Base-by-base conservation (phyloP, 805 yeast genomes). In the Grigorovia transvaalensis region DNA sequence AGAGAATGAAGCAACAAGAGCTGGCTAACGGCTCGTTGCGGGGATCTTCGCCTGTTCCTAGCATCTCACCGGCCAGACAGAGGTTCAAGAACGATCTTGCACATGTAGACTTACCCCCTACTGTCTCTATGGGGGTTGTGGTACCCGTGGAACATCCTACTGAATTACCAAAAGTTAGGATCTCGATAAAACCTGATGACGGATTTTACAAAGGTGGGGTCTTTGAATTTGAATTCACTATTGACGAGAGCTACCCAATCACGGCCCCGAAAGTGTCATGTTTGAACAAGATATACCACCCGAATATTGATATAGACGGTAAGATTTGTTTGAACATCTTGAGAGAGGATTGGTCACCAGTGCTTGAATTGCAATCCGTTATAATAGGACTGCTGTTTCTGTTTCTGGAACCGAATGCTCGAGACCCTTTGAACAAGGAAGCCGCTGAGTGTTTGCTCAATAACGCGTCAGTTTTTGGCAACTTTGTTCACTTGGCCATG, bases 331-430 rank as follows among this genome's bases (percentile, higher is more conserved):
- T 91, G 54, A 91, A 91, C 64, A 90, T 91, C 40, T 73, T 91
- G 53, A 74, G 98, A 58, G 96, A 90, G 65, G 98, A 91, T 66
- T 91, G 99, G 99, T 82, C 89, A 30, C 98, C 99, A 0, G 96
- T 89, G 0, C 73, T 91, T 57, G 86, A 85, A 53, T 71, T 91
- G 62, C 88, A 85, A 63, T 76, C 90, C 5, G 82, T 91, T 9
- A 74, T 90, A 51, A 82, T 90, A 43, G 98, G 99, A 0, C 74
- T 91, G 50, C 79, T 89, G 60, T 89, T 84, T 63, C 74, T 91
- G 54, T 89, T 91, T 59, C 70, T 88, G 50, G 97, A 91, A 58
- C 96, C 97, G 8, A 91, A 88, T 64, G 84, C 95, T 1, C 82
- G 81, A 55, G 98, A 91, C 65, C 98, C 98, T 2, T 75, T 91